A percentile compares a stretch with the other conserved stretches of the same genome.
Evolutionary conservation across 176 grass and related monocot genomes (phyloP).

Genomic region (Rhynchospora breviuscula): DNA sequence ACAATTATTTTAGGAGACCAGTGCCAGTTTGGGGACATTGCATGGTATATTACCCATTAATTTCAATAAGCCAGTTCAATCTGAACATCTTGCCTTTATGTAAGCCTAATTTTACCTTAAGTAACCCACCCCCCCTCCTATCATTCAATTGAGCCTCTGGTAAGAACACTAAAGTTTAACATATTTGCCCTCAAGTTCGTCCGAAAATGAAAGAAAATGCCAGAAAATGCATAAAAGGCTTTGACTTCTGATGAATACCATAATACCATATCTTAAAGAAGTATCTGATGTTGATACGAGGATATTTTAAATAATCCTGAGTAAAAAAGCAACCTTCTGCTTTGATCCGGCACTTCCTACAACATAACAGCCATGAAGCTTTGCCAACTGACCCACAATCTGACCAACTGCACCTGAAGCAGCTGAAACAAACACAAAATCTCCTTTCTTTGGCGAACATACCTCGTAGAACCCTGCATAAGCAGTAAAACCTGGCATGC

Average conservation of each 20-base stretch:
- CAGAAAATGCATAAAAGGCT: neutral
- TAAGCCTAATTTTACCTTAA: neutral
- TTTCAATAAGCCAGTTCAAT: neutral
- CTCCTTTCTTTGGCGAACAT: constrained; percentile 70
- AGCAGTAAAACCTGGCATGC: constrained; percentile 96
- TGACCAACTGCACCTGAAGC: constrained; percentile 89
- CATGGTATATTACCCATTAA: neutral
- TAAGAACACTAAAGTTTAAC: neutral
- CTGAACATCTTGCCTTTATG: neutral
- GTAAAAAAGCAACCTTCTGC: constrained; percentile 38
- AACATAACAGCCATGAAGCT: constrained; percentile 82
- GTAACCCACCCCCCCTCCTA: neutral
- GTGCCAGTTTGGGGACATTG: neutral
- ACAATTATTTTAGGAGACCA: neutral
- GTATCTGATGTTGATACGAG: neutral
- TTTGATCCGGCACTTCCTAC: constrained; percentile 73
- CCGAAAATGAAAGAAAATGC: neutral
- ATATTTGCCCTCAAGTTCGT: neutral
- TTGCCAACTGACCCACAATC: constrained; percentile 86
- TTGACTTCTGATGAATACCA: too few relatives aligned
- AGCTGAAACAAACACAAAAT: constrained; percentile 82
- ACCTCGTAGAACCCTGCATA: constrained; percentile 77
- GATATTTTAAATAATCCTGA: neutral
- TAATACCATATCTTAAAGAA: neutral
- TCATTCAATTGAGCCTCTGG: neutral